Evolutionary conservation across 208 protist genomes (phyloP).

Genomic region (Trypanosoma congolense): DNA sequence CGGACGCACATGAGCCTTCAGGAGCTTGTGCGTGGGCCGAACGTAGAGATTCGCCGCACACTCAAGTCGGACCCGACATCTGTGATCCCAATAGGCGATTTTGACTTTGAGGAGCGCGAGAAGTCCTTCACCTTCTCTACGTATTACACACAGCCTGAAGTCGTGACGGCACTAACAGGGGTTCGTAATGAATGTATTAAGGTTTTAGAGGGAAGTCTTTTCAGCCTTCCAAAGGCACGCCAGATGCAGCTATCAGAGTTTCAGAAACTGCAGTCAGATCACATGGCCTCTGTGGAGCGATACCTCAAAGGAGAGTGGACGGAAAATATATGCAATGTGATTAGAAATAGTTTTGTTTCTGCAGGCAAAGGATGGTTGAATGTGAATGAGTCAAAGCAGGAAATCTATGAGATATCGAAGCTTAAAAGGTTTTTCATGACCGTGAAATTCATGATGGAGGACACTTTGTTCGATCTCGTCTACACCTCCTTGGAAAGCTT

Average conservation of each 20-base stretch:
- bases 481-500: constrained; percentile 85
- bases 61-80: constrained; percentile 48
- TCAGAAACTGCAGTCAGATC: constrained; percentile 72
- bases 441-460: constrained; percentile 97
- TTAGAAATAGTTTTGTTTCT: constrained; percentile 83
- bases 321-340: constrained; percentile 82
- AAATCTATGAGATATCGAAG: constrained; percentile 97
- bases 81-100: constrained; percentile 59
- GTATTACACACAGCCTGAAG: constrained; percentile 92
- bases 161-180: constrained; percentile 85
- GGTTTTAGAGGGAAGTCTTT: constrained; percentile 85
- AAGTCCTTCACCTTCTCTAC: constrained; percentile 88
- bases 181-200: constrained; percentile 86
- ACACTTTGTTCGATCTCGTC: constrained; percentile 90
- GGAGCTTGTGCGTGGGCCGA: constrained; percentile 76
- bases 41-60: constrained; percentile 66
- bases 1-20: constrained; percentile 82
- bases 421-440: constrained; percentile 96
- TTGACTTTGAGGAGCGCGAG: constrained; percentile 75
- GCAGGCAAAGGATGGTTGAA: constrained; percentile 98
- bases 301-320: constrained; percentile 92
- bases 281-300: constrained; percentile 53
- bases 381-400: constrained; percentile 89
- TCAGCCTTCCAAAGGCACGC: constrained; percentile 84
- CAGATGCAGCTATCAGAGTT: constrained; percentile 88